Evolutionary conservation across 1,284 basidiomycete genomes (phyloP), one percentile per base, ranked within the genome.

Genomic region (Cutaneotrichosporon sp.): DNA sequence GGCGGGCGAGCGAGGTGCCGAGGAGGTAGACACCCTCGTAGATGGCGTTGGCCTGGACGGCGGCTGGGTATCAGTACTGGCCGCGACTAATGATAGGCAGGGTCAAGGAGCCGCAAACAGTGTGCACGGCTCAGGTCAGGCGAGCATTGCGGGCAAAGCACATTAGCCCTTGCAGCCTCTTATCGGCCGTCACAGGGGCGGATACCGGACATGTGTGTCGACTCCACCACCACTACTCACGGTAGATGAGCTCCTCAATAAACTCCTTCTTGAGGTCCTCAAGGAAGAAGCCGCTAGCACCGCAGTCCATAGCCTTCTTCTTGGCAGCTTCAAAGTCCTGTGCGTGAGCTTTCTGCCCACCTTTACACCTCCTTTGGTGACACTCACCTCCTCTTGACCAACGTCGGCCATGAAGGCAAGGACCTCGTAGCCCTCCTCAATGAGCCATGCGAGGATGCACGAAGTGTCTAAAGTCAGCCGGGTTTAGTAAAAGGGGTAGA

Each of bases 21-120:
- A 98, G 86, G 38, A 98, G 87, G 79, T 98, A 99, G 52, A 98
- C 90, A 67, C 90, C 91, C 81, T 99, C 96, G 78, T 99, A 99
- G 78, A 98, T 97, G 77, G 89, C 90, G 77, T 99, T 99, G 60
- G 90, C 90, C 78, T 99, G 94, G 25, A 99, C 85, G 49, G 94
- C 93, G 43, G 94, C 72, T 74, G 50, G n/a, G 14, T 8, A 42
- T 52, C n/a, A 49, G 50, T 16, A 8, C 3, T 14, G 17, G 32
- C 1, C 44, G 7, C 35, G n/a, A 37, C n/a, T n/a, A n/a, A n/a
- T n/a, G n/a, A n/a, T n/a, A n/a, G n/a, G n/a, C n/a, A n/a, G n/a
- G n/a, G n/a, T n/a, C n/a, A n/a, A n/a, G n/a, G n/a, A n/a, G n/a
- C n/a, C n/a, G n/a, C n/a, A n/a, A n/a, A n/a, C n/a, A n/a, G n/a